These are phyloP conservation scores for Phascolomyces articulosus DNA, from an alignment of 371 early-diverging fungal genomes.

Conservation along the genomic window DNA sequence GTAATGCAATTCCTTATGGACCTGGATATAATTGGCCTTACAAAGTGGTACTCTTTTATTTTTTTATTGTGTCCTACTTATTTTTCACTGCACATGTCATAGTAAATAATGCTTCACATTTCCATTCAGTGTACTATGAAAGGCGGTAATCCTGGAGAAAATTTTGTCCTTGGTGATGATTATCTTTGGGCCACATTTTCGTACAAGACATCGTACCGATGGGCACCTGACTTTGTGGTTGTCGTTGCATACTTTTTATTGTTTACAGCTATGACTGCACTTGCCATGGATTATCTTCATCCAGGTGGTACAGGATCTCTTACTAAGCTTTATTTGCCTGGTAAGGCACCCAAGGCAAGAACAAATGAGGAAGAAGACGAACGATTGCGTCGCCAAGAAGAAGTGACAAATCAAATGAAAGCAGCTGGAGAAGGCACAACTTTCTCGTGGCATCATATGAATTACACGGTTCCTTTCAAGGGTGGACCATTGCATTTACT, in stretches of 20 bases:
- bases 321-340: conserved; percentile 54
- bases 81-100: no score
- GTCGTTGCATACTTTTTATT: conserved; percentile 49
- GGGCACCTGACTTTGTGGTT: conserved; percentile 47
- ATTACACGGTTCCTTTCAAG: conserved; percentile 54
- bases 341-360: conserved; percentile 27
- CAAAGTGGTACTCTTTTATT: no score
- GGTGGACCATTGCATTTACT: conserved; percentile 49
- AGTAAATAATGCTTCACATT: no score
- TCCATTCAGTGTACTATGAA: conserved; percentile 63
- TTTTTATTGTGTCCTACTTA: no score
- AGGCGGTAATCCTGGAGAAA: conserved; percentile 59
- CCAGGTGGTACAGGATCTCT: conserved; percentile 47
- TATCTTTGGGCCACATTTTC: conserved; percentile 64
- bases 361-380: conserved; percentile 28
- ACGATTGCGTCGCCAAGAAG: conserved; percentile 15
- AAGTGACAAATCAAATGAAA: conserved; percentile 21
- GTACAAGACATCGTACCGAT: conserved; percentile 26
- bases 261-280: conserved; percentile 45
- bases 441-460: conserved; percentile 50
- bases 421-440: conserved; percentile 37
- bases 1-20: conserved; percentile 60
- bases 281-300: conserved; percentile 53
- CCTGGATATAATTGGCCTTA: conserved; percentile 57
- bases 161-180: conserved; percentile 58